phyloP scores from a whole-genome alignment of 129 eudicot species.

The Flaveria ramosissima region DNA sequence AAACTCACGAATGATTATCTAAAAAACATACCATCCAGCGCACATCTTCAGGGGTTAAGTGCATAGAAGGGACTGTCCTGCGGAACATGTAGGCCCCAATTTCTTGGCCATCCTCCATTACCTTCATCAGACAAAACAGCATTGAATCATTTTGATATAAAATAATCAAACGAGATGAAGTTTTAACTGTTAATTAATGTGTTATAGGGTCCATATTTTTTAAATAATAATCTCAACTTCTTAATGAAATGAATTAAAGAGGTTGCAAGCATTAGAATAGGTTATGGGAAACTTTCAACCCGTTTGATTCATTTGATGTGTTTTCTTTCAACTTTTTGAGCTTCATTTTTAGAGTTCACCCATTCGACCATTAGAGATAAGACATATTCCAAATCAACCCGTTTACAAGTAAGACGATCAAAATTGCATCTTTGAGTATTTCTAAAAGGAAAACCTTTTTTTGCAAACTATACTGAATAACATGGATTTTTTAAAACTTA shows the following conservation, averaged over 20 bases:
- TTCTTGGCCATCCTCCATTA: constrained; percentile 99
- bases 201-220: neutral
- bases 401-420: neutral
- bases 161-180: constrained; percentile 7
- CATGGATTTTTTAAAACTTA: neutral
- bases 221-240: neutral
- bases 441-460: neutral
- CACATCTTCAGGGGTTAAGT: constrained; percentile 75
- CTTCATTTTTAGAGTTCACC: neutral
- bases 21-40: constrained; percentile 76
- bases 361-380: neutral
- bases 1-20: constrained; percentile 9
- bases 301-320: neutral
- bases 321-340: constrained; percentile 7
- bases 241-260: neutral
- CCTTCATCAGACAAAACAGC: constrained; percentile 45
- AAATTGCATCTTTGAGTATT: neutral
- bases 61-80: constrained; percentile 90
- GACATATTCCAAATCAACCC: neutral
- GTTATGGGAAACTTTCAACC: constrained; percentile 3
- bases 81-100: constrained; percentile 97
- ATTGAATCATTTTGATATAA: neutral
- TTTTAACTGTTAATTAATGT: neutral
- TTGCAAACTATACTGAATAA: neutral
- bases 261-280: neutral